A percentile compares a stretch with the other conserved stretches of the same genome.
Evolutionary conservation across 208 protist species (phyloP).

Genomic region (Crithidia brevicula): DNA sequence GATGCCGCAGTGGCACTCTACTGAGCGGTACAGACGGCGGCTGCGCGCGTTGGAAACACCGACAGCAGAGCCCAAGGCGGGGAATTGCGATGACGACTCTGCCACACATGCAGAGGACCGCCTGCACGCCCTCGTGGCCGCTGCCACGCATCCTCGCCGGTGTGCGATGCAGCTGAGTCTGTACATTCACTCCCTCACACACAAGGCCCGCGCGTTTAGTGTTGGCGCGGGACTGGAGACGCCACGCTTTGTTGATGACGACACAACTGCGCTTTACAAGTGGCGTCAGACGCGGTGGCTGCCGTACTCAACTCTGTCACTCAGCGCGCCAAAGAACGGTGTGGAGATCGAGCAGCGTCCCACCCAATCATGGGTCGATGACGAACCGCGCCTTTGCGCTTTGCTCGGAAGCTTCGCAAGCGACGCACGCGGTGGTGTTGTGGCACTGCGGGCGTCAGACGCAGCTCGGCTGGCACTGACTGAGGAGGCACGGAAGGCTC

Average conservation of each 20-base stretch:
- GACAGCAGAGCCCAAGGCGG: not conserved
- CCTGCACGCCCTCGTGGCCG: conserved; percentile 22
- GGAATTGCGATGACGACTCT: not conserved
- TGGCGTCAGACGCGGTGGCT: not conserved
- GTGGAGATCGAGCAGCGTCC: too few species aligned
- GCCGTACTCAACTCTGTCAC: not conserved
- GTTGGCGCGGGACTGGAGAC: too few species aligned
- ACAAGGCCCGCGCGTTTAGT: conserved; percentile 14
- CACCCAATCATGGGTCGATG: too few species aligned
- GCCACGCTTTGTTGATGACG: not conserved
- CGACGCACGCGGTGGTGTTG: not conserved
- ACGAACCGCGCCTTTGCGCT: too few species aligned
- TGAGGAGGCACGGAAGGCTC: not conserved
- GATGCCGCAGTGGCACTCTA: conserved; percentile 8
- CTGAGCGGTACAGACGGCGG: conserved; percentile 4
- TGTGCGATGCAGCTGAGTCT: conserved; percentile 33
- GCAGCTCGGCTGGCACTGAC: not conserved
- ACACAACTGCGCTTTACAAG: not conserved
- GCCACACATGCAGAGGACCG: too few species aligned
- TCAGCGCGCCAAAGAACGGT: not conserved
- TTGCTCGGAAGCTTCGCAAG: not conserved
- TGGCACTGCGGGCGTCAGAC: not conserved
- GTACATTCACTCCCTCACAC: conserved; percentile 38
- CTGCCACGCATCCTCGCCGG: conserved; percentile 41
- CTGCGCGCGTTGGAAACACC: conserved; percentile 15